Percentiles rank a stretch among this genome's conserved stretches.
Conservation (phyloP, 2,329 filamentous ascomycete species). For the Epichloe festucae region DNA sequence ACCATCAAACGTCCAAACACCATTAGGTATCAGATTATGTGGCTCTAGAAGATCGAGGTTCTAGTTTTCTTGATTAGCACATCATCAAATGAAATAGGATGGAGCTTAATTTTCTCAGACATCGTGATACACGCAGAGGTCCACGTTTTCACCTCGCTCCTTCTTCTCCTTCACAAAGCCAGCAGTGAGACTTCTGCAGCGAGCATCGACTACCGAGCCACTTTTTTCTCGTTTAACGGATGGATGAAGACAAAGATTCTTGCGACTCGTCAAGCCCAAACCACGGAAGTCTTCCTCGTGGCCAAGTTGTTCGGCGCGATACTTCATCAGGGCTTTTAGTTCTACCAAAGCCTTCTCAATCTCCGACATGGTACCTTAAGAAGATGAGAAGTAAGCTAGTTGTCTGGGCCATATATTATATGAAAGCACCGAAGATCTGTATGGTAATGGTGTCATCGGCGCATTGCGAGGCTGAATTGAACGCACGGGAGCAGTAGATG, state of each 20-base stretch:
- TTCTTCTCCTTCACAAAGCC: conserved; percentile 98
- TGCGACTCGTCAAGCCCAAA: conserved; percentile 84
- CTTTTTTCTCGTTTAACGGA: conserved; percentile 95
- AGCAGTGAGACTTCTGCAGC: conserved; percentile 87
- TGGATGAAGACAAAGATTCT: conserved; percentile 92
- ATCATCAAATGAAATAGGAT: too few relatives aligned
- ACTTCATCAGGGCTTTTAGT: conserved; percentile 87
- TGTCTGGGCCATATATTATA: neutral
- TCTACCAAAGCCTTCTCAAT: conserved; percentile 96
- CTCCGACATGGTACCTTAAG: conserved; percentile 82
- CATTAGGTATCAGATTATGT: conserved; percentile 85
- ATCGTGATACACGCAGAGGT: conserved; percentile 92
- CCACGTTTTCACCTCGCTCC: conserved; percentile 84
- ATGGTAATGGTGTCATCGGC: neutral
- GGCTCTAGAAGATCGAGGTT: conserved; percentile 92
- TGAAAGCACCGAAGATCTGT: too few relatives aligned
- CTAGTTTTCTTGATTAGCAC: conserved; percentile 22
- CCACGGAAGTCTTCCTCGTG: conserved; percentile 86
- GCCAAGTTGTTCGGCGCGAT: conserved; percentile 78
- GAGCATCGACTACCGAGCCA: conserved; percentile 84
- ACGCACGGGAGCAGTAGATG: conserved; percentile 84
- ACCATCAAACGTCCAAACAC: conserved; percentile 89
- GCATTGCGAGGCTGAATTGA: neutral
- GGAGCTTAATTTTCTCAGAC: conserved; percentile 28
- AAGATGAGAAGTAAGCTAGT: neutral